These are phyloP conservation scores for Cercospora nicotianae DNA, from an alignment of 2,329 filamentous ascomycete species.

Conservation along the genomic window DNA sequence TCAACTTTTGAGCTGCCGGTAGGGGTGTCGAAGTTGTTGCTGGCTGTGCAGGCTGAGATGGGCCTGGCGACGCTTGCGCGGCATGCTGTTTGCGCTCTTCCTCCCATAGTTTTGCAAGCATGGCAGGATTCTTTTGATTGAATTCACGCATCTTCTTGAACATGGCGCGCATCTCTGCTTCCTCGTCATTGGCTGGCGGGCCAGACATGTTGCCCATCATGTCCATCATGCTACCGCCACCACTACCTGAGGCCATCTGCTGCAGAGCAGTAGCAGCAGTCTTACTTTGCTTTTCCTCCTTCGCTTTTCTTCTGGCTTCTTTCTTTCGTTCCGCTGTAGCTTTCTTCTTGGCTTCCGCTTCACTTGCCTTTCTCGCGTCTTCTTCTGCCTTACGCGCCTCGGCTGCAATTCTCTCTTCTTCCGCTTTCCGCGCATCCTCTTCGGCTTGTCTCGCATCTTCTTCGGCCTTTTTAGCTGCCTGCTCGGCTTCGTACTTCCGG, in stretches of 20 bases:
- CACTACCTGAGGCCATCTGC: constrained; percentile 26
- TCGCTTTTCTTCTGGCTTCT: constrained; percentile 35
- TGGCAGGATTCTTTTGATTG: constrained; percentile 55
- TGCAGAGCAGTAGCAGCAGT: constrained; percentile 34
- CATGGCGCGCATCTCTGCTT: constrained; percentile 55
- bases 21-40: constrained; percentile 1
- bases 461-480: constrained; percentile 38
- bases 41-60: constrained; percentile 15
- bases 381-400: constrained; percentile 31
- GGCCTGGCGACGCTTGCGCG: constrained; percentile 15
- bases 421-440: constrained; percentile 32
- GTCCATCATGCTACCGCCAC: constrained; percentile 11
- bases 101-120: constrained; percentile 58
- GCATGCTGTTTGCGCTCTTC: constrained; percentile 45
- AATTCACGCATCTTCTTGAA: constrained; percentile 60
- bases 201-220: constrained; percentile 23
- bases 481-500: constrained; percentile 35
- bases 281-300: constrained; percentile 35
- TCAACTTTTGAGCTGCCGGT: background rate
- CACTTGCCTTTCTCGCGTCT: constrained; percentile 25
- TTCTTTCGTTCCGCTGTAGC: constrained; percentile 31
- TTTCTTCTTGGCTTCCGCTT: constrained; percentile 31
- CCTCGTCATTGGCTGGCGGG: constrained; percentile 43
- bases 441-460: constrained; percentile 37
- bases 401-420: constrained; percentile 30